Percentiles rank a stretch among this genome's conserved stretches.
phyloP scores from a whole-genome alignment of 2,329 filamentous ascomycete species.

The Davidsoniella australis region DNA sequence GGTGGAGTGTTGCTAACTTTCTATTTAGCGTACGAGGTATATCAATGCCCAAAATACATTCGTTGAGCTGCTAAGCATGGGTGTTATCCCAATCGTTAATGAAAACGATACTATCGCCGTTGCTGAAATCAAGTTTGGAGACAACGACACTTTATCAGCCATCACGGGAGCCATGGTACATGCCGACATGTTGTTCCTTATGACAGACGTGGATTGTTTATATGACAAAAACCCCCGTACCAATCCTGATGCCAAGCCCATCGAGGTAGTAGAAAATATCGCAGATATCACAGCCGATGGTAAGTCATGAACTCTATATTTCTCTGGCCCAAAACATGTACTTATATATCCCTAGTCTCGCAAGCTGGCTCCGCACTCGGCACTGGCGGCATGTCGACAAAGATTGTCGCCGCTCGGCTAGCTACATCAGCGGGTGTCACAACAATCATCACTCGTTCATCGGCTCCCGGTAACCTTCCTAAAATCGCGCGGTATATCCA shows the following conservation, averaged over 20 bases:
- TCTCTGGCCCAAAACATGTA: not conserved
- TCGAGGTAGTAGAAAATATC: constrained; percentile 87
- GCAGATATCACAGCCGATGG: constrained; percentile 64
- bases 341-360: constrained; percentile 41
- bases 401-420: constrained; percentile 82
- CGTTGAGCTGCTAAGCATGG: constrained; percentile 76
- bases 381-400: constrained; percentile 94
- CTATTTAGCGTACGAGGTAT: constrained; percentile 62
- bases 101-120: constrained; percentile 96
- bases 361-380: constrained; percentile 76
- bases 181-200: constrained; percentile 88
- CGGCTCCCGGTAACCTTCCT: constrained; percentile 80
- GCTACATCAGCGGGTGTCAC: constrained; percentile 91
- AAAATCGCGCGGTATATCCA: constrained; percentile 75
- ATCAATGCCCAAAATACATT: constrained; percentile 95
- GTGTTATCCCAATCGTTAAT: constrained; percentile 95
- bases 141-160: constrained; percentile 93
- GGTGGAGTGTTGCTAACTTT: constrained; percentile 8
- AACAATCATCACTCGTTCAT: constrained; percentile 85
- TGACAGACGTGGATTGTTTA: constrained; percentile 96
- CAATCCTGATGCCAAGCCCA: constrained; percentile 70
- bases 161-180: constrained; percentile 96
- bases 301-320: constrained; percentile 19
- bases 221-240: constrained; percentile 91
- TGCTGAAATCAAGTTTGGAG: constrained; percentile 97